phyloP scores from a whole-genome alignment of 2,329 filamentous ascomycete species.

The Sordariomycetes sp. region DNA sequence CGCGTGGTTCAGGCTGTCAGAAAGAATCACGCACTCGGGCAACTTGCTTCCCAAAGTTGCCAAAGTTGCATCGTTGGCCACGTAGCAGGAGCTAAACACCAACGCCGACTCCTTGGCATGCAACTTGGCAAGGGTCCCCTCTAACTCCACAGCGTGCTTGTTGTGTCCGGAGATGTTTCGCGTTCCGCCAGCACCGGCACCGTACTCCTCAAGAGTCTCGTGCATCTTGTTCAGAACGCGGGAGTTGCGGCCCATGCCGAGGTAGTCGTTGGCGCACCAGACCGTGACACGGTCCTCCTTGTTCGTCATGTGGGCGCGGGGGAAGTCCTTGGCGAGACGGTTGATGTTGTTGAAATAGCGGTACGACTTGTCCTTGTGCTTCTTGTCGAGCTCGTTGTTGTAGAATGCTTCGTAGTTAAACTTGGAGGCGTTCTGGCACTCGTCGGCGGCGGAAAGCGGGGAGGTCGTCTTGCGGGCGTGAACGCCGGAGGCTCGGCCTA shows the following conservation, averaged over 20 bases:
- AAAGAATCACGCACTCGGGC: slow-evolving; percentile 94
- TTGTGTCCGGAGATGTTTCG: slow-evolving; percentile 98
- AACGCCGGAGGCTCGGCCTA: slow-evolving; percentile 12
- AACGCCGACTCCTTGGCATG: slow-evolving; percentile 88
- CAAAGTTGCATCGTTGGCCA: slow-evolving; percentile 94
- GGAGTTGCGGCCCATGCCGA: slow-evolving; percentile 91
- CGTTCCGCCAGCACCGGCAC: slow-evolving; percentile 89
- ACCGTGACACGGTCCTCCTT: slow-evolving; percentile 85
- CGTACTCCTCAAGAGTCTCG: slow-evolving; percentile 87
- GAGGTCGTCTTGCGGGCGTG: slow-evolving; percentile 10
- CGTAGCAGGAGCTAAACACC: slow-evolving; percentile 96
- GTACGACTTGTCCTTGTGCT: slow-evolving; percentile 99
- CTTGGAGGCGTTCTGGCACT: slow-evolving; percentile 33
- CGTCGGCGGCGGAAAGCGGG: slow-evolving; percentile 2
- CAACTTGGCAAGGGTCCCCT: slow-evolving; percentile 73
- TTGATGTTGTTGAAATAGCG: slow-evolving; percentile 99
- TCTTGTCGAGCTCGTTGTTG: slow-evolving; percentile 82
- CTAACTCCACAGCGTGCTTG: slow-evolving; percentile 79
- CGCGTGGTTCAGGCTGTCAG: slow-evolving; percentile 93
- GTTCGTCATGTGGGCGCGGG: slow-evolving; percentile 80
- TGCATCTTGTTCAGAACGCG: slow-evolving; percentile 89
- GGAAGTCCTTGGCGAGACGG: slow-evolving; percentile 90
- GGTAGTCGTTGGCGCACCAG: slow-evolving; percentile 98
- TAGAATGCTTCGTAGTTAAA: slow-evolving; percentile 95
- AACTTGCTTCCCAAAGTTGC: slow-evolving; percentile 95